Percentiles rank a stretch among this genome's conserved stretches.
Evolutionary conservation across 129 eudicot species (phyloP).

Genomic region (Escallonia herrerae): DNA sequence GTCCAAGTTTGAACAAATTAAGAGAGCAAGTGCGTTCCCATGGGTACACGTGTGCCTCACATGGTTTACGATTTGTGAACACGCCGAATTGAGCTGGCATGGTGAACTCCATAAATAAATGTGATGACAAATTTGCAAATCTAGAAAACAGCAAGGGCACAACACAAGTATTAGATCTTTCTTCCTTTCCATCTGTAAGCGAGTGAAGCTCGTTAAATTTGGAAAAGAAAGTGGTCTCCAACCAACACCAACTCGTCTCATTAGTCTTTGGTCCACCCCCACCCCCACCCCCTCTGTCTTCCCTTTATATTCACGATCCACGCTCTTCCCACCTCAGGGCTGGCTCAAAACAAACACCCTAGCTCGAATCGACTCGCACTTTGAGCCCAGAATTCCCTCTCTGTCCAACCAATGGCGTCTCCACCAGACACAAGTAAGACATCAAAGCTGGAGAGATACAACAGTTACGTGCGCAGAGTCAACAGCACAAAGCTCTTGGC

Average conservation of each 20-base stretch:
- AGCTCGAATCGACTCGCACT: neutral
- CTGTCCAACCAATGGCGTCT: constrained; percentile 25
- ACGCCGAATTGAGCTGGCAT: too few species aligned
- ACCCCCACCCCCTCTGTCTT: constrained; percentile 3
- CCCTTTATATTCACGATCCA: constrained; percentile 17
- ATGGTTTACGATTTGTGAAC: too few species aligned
- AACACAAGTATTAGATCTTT: too few species aligned
- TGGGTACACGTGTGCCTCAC: too few species aligned
- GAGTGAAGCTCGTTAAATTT: constrained; percentile 8
- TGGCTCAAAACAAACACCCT: neutral
- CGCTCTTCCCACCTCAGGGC: constrained; percentile 19
- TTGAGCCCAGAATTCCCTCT: neutral
- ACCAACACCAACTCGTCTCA: constrained; percentile 15
- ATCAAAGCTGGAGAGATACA: constrained; percentile 76
- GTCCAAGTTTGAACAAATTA: too few species aligned
- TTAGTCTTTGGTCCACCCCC: constrained; percentile 1
- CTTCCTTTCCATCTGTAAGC: constrained; percentile 13
- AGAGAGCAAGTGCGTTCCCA: too few species aligned
- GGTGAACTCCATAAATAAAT: too few species aligned
- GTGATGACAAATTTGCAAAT: too few species aligned
- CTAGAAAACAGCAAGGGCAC: too few species aligned
- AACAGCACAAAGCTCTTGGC: constrained; percentile 64
- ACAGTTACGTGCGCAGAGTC: constrained; percentile 64
- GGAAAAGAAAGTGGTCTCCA: constrained; percentile 30
- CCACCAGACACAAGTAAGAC: constrained; percentile 61